Evolutionary conservation across 2,329 filamentous ascomycete genomes (phyloP).

Genomic region (Sporothrix brasiliensis): DNA sequence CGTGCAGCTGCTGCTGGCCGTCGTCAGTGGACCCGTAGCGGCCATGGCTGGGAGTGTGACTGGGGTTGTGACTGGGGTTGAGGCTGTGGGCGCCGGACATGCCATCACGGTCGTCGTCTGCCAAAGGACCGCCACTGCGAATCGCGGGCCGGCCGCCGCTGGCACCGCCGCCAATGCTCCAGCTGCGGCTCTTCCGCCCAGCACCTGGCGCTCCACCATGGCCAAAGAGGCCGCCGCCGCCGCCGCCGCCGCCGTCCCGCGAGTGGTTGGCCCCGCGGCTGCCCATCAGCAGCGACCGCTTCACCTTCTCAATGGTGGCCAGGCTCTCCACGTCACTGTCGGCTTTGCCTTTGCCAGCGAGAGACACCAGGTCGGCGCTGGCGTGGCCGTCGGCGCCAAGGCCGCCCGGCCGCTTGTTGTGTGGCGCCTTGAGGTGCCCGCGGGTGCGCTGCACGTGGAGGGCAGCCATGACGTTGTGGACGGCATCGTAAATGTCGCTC

Average conservation of each 20-base stretch:
- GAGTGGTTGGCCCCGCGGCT: constrained; percentile 5
- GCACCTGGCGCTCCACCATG: not conserved
- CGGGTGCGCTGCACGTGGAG: not conserved
- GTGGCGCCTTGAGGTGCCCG: not conserved
- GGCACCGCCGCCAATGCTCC: constrained; percentile 6
- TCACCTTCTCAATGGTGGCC: constrained; percentile 10
- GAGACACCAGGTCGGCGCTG: not conserved
- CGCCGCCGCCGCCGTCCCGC: not conserved
- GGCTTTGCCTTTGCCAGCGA: not conserved
- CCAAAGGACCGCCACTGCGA: not conserved
- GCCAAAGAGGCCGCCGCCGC: not conserved
- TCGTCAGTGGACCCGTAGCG: constrained; percentile 26
- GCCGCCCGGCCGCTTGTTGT: not conserved
- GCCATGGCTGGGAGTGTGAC: constrained; percentile 10
- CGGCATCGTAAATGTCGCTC: constrained; percentile 41
- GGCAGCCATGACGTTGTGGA: constrained; percentile 26
- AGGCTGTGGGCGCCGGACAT: not conserved
- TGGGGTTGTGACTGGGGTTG: not conserved
- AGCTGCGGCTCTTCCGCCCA: constrained; percentile 18
- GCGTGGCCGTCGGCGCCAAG: not conserved
- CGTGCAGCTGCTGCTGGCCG: constrained; percentile 20
- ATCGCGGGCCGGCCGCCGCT: constrained; percentile 5
- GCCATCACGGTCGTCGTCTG: not conserved
- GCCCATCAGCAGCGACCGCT: not conserved
- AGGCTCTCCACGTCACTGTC: constrained; percentile 21